Conservation (phyloP, 192 early-diverging fungal genomes). For the Linnemannia schmuckeri region DNA sequence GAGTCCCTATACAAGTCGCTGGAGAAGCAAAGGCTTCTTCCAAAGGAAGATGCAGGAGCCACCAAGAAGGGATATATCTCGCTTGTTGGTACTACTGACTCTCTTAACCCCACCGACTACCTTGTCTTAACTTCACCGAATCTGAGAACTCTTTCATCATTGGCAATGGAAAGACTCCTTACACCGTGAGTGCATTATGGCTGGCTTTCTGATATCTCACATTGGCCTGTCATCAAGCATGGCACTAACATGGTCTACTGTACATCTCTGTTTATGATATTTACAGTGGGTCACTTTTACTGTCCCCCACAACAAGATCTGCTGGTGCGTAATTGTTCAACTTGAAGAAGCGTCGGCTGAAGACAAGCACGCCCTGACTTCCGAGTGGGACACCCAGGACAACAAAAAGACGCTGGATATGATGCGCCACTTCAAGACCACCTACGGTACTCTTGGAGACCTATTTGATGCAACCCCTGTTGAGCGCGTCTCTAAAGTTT, state of each 20-base stretch:
- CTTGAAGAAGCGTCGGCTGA: not conserved
- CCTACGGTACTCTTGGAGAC: not conserved
- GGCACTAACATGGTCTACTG: no score
- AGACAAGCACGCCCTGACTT: not conserved
- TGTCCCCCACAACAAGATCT: constrained; percentile 19
- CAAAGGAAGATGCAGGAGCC: not conserved
- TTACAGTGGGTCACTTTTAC: constrained; percentile 10
- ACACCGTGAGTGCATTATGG: not conserved
- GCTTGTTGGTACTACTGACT: constrained; percentile 7
- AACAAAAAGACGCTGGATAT: constrained; percentile 8
- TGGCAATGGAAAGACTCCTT: not conserved
- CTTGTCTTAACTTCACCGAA: no score
- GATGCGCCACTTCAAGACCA: constrained; percentile 11
- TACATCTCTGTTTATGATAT: not conserved
- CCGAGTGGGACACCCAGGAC: constrained; percentile 3
- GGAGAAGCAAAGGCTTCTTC: not conserved
- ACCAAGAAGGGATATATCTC: constrained; percentile 9
- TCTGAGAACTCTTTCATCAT: not conserved
- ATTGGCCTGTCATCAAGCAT: no score
- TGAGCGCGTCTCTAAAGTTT: constrained; percentile 14
- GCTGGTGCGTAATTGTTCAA: constrained; percentile 12
- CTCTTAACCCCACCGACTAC: not conserved
- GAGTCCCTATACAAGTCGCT: constrained; percentile 1
- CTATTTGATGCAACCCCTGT: not conserved
- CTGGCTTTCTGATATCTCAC: no score